These are phyloP conservation scores for Paecilomyces fulvus DNA, from an alignment of 2,329 filamentous ascomycete species.

Conservation along the genomic window DNA sequence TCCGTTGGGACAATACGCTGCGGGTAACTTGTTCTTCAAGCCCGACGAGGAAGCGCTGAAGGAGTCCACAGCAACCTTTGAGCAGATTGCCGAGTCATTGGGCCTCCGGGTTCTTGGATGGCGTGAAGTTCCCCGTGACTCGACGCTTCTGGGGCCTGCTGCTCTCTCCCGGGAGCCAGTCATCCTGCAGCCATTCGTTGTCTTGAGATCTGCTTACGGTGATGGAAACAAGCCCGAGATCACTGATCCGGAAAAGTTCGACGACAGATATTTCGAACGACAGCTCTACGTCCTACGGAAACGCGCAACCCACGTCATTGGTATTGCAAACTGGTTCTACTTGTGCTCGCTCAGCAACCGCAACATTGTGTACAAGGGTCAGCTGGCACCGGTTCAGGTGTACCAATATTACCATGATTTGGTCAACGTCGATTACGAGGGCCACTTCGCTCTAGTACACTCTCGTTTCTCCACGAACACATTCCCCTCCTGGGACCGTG, in stretches of 20 bases:
- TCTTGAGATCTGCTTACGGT: constrained; percentile 77
- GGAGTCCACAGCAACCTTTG: constrained; percentile 85
- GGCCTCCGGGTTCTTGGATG: constrained; percentile 88
- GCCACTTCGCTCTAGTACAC: constrained; percentile 92
- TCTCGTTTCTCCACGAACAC: constrained; percentile 98
- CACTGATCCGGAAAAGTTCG: constrained; percentile 71
- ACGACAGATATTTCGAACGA: constrained; percentile 78
- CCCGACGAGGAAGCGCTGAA: constrained; percentile 83
- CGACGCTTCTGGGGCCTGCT: constrained; percentile 82
- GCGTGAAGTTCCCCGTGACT: constrained; percentile 92
- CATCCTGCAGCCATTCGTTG: constrained; percentile 92
- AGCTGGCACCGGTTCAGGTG: constrained; percentile 86
- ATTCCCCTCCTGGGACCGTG: constrained; percentile 96
- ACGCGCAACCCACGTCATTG: constrained; percentile 87
- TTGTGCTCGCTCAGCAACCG: constrained; percentile 93
- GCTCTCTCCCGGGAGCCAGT: constrained; percentile 89
- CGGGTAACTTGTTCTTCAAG: constrained; percentile 98
- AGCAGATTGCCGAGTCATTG: constrained; percentile 82
- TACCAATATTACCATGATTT: constrained; percentile 98
- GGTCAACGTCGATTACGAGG: constrained; percentile 94
- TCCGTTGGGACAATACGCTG: constrained; percentile 84
- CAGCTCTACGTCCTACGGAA: constrained; percentile 93
- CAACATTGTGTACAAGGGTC: constrained; percentile 99
- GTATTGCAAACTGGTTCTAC: constrained; percentile 98
- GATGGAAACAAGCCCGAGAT: constrained; percentile 67